These are phyloP conservation scores for Mycena belliarum DNA, from an alignment of 768 basidiomycete species.

Conservation along the genomic window DNA sequence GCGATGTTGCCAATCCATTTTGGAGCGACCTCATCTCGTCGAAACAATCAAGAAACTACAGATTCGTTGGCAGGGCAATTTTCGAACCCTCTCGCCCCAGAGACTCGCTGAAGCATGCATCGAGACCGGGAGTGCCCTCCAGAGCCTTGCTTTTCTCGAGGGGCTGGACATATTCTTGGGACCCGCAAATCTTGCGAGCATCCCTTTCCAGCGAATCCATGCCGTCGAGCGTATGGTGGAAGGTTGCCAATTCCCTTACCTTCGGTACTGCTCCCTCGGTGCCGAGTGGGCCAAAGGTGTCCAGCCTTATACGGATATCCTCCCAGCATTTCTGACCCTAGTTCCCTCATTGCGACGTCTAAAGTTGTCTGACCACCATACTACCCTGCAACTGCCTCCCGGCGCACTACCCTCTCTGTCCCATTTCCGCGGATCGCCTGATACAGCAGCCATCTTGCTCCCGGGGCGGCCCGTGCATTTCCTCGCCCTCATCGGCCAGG, in stretches of 20 bases:
- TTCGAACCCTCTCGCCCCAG: conserved; percentile 27
- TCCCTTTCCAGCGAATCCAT: conserved; percentile 31
- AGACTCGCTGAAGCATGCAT: conserved; percentile 41
- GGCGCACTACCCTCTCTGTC: conserved; percentile 48
- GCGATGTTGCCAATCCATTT: conserved; percentile 55
- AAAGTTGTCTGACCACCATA: conserved; percentile 46
- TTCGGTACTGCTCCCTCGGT: conserved; percentile 43
- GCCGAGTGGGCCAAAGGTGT: conserved; percentile 46
- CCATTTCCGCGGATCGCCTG: conserved; percentile 61
- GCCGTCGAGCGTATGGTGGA: conserved; percentile 49
- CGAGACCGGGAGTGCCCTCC: conserved; percentile 39
- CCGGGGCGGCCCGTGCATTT: conserved; percentile 61
- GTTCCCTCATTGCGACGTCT: conserved; percentile 46
- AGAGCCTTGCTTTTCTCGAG: conserved; percentile 43
- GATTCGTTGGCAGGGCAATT: conserved; percentile 55
- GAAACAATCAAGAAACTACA: conserved; percentile 48
- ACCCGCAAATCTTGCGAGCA: conserved; percentile 39
- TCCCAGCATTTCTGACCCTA: conserved; percentile 44
- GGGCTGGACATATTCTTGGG: conserved; percentile 57
- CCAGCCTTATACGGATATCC: conserved; percentile 41
- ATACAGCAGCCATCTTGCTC: conserved; percentile 58
- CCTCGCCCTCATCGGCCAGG: conserved; percentile 58
- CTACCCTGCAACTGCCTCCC: conserved; percentile 42
- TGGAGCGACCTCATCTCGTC: conserved; percentile 44
- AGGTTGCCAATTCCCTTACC: conserved; percentile 40